Evolutionary conservation across 164 flowering plant genomes (phyloP).

Genomic region (Pachysandra terminalis): DNA sequence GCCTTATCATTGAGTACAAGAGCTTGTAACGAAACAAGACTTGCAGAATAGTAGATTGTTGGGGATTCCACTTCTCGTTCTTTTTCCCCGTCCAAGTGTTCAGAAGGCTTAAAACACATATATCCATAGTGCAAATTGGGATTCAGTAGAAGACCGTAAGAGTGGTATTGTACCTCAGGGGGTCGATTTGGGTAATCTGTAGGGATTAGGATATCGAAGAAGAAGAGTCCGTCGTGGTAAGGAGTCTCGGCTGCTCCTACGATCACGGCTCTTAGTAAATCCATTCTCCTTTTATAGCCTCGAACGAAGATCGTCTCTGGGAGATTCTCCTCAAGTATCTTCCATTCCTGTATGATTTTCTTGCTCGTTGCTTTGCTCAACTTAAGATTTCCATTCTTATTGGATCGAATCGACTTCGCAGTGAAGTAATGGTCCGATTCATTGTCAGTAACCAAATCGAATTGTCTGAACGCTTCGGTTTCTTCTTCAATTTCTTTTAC

Average conservation of each 20-base stretch:
- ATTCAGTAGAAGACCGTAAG: constrained; percentile 23
- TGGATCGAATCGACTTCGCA: constrained; percentile 14
- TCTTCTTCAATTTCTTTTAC: too few species aligned
- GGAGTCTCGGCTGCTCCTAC: too few species aligned
- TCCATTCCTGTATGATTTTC: too few species aligned
- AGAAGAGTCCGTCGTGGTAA: too few species aligned
- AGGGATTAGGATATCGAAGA: too few species aligned
- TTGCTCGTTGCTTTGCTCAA: constrained; percentile 1
- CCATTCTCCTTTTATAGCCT: too few species aligned
- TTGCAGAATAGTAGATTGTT: constrained; percentile 32
- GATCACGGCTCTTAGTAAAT: too few species aligned
- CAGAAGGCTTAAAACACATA: constrained; percentile 25
- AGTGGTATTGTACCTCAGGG: constrained; percentile 26
- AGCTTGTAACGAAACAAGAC: constrained; percentile 31
- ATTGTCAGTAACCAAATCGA: constrained; percentile 17
- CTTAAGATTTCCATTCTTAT: neutral
- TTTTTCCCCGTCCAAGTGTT: constrained; percentile 23
- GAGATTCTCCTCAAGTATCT: too few species aligned
- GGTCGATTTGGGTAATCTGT: too few species aligned
- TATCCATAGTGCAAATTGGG: constrained; percentile 28
- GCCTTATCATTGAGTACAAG: constrained; percentile 31
- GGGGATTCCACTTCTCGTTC: constrained; percentile 27
- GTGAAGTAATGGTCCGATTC: too few species aligned
- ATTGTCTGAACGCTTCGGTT: constrained; percentile 9
- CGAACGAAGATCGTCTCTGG: too few species aligned